Evolutionary conservation across 2,329 filamentous ascomycete genomes (phyloP).

Genomic region (Fusarium xylarioides): DNA sequence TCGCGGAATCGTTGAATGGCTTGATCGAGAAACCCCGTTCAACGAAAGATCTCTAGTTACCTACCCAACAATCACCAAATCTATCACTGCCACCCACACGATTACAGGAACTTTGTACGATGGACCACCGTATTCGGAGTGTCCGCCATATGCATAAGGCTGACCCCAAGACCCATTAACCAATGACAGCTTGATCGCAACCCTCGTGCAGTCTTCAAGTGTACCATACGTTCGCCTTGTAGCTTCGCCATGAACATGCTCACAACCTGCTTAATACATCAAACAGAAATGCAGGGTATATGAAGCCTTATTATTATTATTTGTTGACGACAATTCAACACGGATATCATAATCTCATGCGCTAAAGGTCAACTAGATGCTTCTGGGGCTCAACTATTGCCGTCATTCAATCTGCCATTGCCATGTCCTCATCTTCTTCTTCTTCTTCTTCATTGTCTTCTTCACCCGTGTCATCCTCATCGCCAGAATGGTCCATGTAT

Average conservation of each 20-base stretch:
- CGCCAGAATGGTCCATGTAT: slow-evolving; percentile 41
- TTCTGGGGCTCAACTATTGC: not conserved
- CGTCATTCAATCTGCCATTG: slow-evolving; percentile 34
- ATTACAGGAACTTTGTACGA: not conserved
- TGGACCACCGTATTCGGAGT: not conserved
- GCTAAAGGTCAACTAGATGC: slow-evolving; percentile 7
- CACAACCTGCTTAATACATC: not conserved
- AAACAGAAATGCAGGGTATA: not conserved
- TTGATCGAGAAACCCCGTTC: not conserved
- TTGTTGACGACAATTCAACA: slow-evolving; percentile 24
- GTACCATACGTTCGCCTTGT: slow-evolving; percentile 5
- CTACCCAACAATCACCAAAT: not conserved
- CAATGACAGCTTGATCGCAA: slow-evolving; percentile 21
- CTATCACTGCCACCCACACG: not conserved
- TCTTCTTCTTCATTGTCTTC: slow-evolving; percentile 39
- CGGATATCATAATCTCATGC: slow-evolving; percentile 39
- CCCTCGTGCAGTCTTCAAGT: slow-evolving; percentile 12
- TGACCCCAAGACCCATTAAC: not conserved
- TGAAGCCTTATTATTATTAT: slow-evolving; percentile 4
- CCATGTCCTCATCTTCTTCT: slow-evolving; percentile 43
- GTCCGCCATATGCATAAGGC: not conserved
- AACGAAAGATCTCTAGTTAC: not conserved
- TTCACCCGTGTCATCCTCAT: slow-evolving; percentile 40
- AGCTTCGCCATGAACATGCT: not conserved
- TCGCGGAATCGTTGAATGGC: not conserved